Percentiles rank a stretch among this genome's conserved stretches.
These are phyloP conservation scores for Endocalyx cinctus DNA, from an alignment of 2,329 filamentous ascomycete species.

Conservation along the genomic window DNA sequence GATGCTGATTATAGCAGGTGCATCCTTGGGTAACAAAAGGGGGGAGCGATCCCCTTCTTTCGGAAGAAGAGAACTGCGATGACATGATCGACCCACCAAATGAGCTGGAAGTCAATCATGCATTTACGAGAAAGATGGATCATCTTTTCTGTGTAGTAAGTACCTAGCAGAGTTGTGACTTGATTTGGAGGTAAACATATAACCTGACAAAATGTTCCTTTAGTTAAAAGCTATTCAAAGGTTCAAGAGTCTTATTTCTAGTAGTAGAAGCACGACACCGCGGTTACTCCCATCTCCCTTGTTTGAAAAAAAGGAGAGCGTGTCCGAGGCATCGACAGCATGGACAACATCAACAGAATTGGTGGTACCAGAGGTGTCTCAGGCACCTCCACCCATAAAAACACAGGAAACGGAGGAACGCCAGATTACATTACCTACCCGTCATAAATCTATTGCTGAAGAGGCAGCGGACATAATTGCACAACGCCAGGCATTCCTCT, in stretches of 20 bases:
- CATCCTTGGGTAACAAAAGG: constrained; percentile 90
- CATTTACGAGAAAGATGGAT: constrained; percentile 85
- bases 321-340: constrained; percentile 3
- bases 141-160: constrained; percentile 77
- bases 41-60: constrained; percentile 72
- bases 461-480: constrained; percentile 46
- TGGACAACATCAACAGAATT: constrained; percentile 2
- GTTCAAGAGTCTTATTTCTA: constrained; percentile 72
- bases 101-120: constrained; percentile 82
- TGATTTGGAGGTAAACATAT: too few species aligned
- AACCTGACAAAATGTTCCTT: constrained; percentile 8
- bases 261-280: constrained; percentile 30
- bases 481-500: constrained; percentile 39
- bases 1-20: constrained; percentile 48
- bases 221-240: constrained; percentile 87
- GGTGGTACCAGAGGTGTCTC: too few species aligned
- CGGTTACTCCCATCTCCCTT: constrained; percentile 13
- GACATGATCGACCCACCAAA: constrained; percentile 79
- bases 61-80: constrained; percentile 80
- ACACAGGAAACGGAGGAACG: too few species aligned
- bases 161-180: too few species aligned
- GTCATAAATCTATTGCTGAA: constrained; percentile 34
- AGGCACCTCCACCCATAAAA: constrained; percentile 7
- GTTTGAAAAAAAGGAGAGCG: constrained; percentile 12
- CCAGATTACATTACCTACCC: too few species aligned